phyloP scores from a whole-genome alignment of 768 basidiomycete species.

The Calocera cornea region DNA sequence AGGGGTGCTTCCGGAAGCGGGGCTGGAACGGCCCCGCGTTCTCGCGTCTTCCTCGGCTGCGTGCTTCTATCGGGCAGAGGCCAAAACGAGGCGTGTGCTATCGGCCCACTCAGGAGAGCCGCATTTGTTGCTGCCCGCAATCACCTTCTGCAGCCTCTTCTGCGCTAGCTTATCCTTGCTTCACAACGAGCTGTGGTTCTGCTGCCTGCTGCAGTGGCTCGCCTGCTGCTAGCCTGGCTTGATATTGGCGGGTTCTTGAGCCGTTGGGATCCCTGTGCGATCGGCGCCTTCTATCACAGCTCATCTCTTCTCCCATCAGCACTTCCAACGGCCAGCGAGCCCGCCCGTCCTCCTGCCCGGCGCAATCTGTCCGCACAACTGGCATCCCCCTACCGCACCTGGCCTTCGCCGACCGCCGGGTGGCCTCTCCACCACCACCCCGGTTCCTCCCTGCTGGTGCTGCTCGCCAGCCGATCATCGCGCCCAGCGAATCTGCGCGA shows the following conservation, averaged over 20 bases:
- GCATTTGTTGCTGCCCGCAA: background rate
- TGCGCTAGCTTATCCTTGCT: too few relatives aligned
- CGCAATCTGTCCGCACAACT: background rate
- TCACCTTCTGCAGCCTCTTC: too few relatives aligned
- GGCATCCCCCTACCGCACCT: background rate
- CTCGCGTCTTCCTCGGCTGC: constrained; percentile 1
- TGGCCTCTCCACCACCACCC: background rate
- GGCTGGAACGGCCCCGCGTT: background rate
- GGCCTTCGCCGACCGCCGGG: background rate
- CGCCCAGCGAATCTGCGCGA: too few relatives aligned
- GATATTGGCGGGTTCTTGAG: too few relatives aligned
- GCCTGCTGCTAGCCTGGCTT: too few relatives aligned
- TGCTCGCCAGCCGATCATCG: background rate
- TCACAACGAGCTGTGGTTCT: too few relatives aligned
- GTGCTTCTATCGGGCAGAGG: background rate
- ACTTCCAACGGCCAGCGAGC: too few relatives aligned
- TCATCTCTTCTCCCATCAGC: too few relatives aligned
- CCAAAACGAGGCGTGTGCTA: background rate
- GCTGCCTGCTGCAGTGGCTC: too few relatives aligned
- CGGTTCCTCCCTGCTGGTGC: background rate
- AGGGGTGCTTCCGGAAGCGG: background rate
- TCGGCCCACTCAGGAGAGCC: background rate
- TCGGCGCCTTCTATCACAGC: too few relatives aligned
- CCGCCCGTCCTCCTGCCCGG: too few relatives aligned
- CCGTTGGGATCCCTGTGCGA: too few relatives aligned